Conservation (phyloP, 495 filamentous ascomycete genomes). For the Neurospora sp. region DNA sequence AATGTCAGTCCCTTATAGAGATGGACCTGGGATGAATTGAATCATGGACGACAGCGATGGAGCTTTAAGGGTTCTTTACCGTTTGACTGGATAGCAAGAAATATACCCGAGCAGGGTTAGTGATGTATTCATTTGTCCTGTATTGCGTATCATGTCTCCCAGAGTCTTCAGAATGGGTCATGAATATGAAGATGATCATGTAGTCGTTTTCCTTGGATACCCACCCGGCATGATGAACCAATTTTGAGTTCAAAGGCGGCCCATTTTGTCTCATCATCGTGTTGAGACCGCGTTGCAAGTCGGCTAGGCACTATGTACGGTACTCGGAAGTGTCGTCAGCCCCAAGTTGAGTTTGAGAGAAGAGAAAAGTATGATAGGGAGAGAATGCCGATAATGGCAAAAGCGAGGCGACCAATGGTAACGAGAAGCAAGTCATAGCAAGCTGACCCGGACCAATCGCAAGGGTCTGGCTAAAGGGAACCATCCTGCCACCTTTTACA, state of each 20-base stretch:
- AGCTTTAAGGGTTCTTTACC: not conserved
- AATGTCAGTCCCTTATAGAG: not conserved
- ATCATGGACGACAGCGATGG: not conserved
- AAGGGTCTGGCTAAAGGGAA: not conserved
- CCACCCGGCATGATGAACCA: not conserved
- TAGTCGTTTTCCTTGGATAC: not conserved
- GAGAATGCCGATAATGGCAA: not conserved
- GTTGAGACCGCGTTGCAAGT: not conserved
- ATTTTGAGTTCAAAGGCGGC: not conserved
- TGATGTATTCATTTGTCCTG: not conserved
- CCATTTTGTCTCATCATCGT: not conserved
- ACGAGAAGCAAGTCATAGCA: not conserved
- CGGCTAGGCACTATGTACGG: not conserved
- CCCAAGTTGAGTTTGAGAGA: not conserved
- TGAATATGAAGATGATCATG: not conserved
- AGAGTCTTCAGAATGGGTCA: not conserved
- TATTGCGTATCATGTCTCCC: not conserved
- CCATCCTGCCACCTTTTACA: not conserved
- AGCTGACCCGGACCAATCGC: slow-evolving; percentile 2
- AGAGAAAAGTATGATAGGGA: not conserved
- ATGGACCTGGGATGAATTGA: not conserved
- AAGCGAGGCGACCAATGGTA: slow-evolving; percentile 14
- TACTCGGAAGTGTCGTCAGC: not conserved
- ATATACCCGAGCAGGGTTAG: not conserved
- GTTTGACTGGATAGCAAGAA: not conserved